Base-by-base conservation (phyloP, 2,329 filamentous ascomycete genomes). In the Paecilomyces sp. region DNA sequence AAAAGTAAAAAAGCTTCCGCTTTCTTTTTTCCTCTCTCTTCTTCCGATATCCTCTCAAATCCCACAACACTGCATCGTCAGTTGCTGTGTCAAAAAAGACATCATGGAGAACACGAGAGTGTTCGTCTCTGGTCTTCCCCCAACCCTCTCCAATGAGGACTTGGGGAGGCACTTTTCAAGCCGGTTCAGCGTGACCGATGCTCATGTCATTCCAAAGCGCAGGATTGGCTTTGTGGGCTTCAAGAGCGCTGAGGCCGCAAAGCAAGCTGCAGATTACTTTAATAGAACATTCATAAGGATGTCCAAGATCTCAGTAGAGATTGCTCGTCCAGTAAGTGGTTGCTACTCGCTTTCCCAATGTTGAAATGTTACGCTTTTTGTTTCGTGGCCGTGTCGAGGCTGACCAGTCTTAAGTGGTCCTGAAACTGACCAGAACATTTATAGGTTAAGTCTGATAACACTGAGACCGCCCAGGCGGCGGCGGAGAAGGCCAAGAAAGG, bases 191-290 rank as follows among this genome's bases (percentile, higher is more conserved):
- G 85, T 97, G 71, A 97, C 93, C 57, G 94, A 99, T 78, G 85
- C 92, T 68, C 96, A 96, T 82, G 85, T 97, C 72, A 90, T 97
- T 71, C 85, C 91, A 5, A 87, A 92, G 70, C 86, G 94, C 69
- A 86, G 92, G 67, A 97, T 99, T 75, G 94, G 92, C 67, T 99
- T 96, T 82, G 86, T 99, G 61, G 94, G 94, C 63, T 97, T 93
- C 81, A 92, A 90, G 77, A 90, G 85, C 57, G 80, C 89, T 13
- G 86, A 93, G 63, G 88, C 91, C 72, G 94, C 94, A 59, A 81
- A 85, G 60, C 85, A 87, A 70, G 93, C 94, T 53, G 89, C 95
- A 73, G 92, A 90, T 75, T 96, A 96, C 80, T 97, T 97, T 82
- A 92, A 99, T 81, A 91, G 86, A 73, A 88, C 92, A 64, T 99